Evolutionary conservation across 2,329 filamentous ascomycete genomes (phyloP).

Genomic region (Talaromyces rugulosus): DNA sequence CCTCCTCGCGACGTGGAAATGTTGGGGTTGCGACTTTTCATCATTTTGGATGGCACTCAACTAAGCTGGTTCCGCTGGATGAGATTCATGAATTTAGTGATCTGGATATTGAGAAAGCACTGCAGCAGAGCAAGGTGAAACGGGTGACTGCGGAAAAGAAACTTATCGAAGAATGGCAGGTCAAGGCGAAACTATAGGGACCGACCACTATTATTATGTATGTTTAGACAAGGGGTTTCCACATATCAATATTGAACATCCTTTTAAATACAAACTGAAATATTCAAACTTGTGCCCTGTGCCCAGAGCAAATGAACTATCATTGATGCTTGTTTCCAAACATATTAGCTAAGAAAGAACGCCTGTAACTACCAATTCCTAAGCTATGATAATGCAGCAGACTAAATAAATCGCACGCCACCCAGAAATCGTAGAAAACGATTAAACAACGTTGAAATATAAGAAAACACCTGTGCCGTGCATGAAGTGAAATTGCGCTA

Average conservation of each 20-base stretch:
- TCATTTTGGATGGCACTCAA: constrained; percentile 24
- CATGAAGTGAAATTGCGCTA: not conserved
- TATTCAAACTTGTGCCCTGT: not conserved
- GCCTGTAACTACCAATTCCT: not conserved
- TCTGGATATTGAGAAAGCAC: constrained; percentile 28
- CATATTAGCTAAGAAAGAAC: not conserved
- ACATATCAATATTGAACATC: not conserved
- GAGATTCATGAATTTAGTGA: constrained; percentile 30
- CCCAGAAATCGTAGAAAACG: not conserved
- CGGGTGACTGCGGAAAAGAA: constrained; percentile 32
- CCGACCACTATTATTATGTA: not conserved
- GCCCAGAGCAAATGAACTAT: not conserved
- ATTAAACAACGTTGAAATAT: not conserved
- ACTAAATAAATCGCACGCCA: not conserved
- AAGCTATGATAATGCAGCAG: not conserved
- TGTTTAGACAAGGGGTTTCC: not conserved
- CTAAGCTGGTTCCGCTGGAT: constrained; percentile 29
- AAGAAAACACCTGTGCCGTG: not conserved
- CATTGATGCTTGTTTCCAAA: not conserved
- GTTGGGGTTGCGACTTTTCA: constrained; percentile 30
- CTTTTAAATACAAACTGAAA: not conserved
- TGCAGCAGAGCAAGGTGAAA: constrained; percentile 27
- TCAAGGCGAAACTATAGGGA: constrained; percentile 28
- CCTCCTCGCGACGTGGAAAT: constrained; percentile 15
- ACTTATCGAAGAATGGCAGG: constrained; percentile 26